These are phyloP conservation scores for Osmanthus fragrans DNA, from an alignment of 257 asterid species.

Conservation along the genomic window DNA sequence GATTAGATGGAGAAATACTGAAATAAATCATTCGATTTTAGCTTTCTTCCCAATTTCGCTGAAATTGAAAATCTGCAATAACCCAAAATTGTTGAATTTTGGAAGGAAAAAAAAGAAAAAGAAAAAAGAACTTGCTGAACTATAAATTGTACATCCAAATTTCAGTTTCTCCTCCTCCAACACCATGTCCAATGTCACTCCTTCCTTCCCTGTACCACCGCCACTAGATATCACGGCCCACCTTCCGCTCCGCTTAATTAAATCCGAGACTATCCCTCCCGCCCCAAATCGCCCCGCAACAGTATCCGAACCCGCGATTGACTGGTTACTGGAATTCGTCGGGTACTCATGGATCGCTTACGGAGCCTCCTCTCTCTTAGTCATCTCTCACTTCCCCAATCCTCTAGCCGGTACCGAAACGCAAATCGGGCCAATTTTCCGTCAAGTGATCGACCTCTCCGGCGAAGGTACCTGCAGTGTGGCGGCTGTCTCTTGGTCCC, in stretches of 20 bases:
- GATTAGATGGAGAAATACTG: too few relatives aligned
- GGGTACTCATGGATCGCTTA: constrained; percentile 92
- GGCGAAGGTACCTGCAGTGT: constrained; percentile 42
- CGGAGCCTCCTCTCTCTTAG: constrained; percentile 79
- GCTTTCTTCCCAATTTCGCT: too few relatives aligned
- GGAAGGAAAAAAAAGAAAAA: too few relatives aligned
- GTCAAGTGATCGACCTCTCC: constrained; percentile 81
- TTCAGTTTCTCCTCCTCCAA: constrained; percentile 3
- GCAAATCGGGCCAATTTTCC: constrained; percentile 63
- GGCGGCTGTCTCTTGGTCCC: constrained; percentile 82
- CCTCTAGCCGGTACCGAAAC: constrained; percentile 66
- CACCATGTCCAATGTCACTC: not conserved
- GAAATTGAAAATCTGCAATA: too few relatives aligned
- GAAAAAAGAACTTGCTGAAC: not conserved
- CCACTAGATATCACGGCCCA: constrained; percentile 34
- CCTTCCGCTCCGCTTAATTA: constrained; percentile 68
- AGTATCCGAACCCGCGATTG: constrained; percentile 58
- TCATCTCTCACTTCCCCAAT: constrained; percentile 83
- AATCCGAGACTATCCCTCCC: constrained; percentile 75
- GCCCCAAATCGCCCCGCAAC: constrained; percentile 54
- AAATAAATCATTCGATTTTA: too few relatives aligned
- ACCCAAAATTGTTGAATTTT: too few relatives aligned
- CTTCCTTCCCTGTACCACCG: not conserved
- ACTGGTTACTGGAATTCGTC: constrained; percentile 70
- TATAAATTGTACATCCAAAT: not conserved